Conservation (phyloP, 768 basidiomycete species). For the Lactifluus pinguis region DNA sequence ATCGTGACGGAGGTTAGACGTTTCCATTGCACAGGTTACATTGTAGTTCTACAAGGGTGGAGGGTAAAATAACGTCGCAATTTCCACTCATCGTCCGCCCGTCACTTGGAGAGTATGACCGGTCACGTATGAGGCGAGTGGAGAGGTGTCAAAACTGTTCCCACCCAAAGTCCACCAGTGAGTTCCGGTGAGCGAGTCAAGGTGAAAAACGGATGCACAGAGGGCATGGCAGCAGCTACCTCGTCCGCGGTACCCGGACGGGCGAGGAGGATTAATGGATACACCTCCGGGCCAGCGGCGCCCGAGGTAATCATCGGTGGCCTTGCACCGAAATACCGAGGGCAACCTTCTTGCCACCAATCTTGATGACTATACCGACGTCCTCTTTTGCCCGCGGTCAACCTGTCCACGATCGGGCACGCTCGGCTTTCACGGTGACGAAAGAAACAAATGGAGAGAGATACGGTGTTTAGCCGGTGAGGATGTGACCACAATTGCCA, state of each 20-base stretch:
- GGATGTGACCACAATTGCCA: slow-evolving; percentile 66
- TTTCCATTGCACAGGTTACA: slow-evolving; percentile 9
- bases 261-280: slow-evolving; percentile 52
- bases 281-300: slow-evolving; percentile 31
- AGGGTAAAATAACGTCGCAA: not conserved
- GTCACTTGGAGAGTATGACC: slow-evolving; percentile 83
- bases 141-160: slow-evolving; percentile 54
- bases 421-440: not conserved
- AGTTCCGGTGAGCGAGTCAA: not conserved
- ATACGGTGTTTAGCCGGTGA: slow-evolving; percentile 49
- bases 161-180: slow-evolving; percentile 12
- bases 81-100: slow-evolving; percentile 39
- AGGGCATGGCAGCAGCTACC: slow-evolving; percentile 64
- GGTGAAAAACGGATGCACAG: slow-evolving; percentile 40
- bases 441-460: not conserved
- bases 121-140: slow-evolving; percentile 69
- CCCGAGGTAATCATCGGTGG: slow-evolving; percentile 26
- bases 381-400: slow-evolving; percentile 73
- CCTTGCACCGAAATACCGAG: slow-evolving; percentile 62
- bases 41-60: not conserved
- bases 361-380: slow-evolving; percentile 57
- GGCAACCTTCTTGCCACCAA: slow-evolving; percentile 76
- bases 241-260: slow-evolving; percentile 66
- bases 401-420: slow-evolving; percentile 28
- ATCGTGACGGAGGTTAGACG: slow-evolving; percentile 1